Percentiles rank a stretch among this genome's conserved stretches.
These are phyloP conservation scores for Sodiomyces alkalinus DNA, from an alignment of 2,329 filamentous ascomycete genomes.

Conservation along the genomic window DNA sequence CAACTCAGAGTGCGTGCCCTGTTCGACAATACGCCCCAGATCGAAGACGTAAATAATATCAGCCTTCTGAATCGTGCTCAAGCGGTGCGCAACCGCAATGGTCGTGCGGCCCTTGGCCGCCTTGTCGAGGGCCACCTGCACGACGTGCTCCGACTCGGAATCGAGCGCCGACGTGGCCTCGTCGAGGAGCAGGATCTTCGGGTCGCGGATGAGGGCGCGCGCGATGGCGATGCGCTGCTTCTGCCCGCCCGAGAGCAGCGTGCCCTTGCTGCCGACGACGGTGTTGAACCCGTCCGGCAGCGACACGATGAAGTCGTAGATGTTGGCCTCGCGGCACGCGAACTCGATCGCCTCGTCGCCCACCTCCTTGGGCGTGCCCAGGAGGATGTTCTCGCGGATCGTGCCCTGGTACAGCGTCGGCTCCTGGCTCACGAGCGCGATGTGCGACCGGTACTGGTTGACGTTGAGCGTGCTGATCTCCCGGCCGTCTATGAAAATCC, in stretches of 20 bases:
- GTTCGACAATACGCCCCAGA: conserved; percentile 71
- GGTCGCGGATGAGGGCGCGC: conserved; percentile 76
- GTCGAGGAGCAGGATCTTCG: conserved; percentile 71
- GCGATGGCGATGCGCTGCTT: conserved; percentile 93
- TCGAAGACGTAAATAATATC: conserved; percentile 97
- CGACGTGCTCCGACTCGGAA: conserved; percentile 62
- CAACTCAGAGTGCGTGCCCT: conserved; percentile 62
- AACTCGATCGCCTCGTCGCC: conserved; percentile 57
- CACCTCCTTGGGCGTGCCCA: conserved; percentile 56
- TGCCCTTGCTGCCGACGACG: conserved; percentile 73
- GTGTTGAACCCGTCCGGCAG: conserved; percentile 78
- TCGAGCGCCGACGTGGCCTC: conserved; percentile 70
- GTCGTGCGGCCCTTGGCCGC: conserved; percentile 78
- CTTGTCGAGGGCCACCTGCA: conserved; percentile 66
- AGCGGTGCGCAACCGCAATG: conserved; percentile 82
- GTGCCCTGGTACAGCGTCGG: conserved; percentile 90
- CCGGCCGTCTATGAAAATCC: conserved; percentile 66
- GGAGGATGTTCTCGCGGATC: conserved; percentile 76
- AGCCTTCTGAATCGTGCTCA: conserved; percentile 88
- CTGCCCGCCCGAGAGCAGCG: conserved; percentile 76
- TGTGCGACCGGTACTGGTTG: conserved; percentile 68
- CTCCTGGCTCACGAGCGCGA: conserved; percentile 86
- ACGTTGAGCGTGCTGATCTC: conserved; percentile 72
- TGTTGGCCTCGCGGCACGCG: conserved; percentile 81
- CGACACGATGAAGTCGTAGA: conserved; percentile 81